Evolutionary conservation across 2,329 filamentous ascomycete genomes (phyloP), one percentile per base, ranked within the genome.

Genomic region (Purpureocillium lavendulum): DNA sequence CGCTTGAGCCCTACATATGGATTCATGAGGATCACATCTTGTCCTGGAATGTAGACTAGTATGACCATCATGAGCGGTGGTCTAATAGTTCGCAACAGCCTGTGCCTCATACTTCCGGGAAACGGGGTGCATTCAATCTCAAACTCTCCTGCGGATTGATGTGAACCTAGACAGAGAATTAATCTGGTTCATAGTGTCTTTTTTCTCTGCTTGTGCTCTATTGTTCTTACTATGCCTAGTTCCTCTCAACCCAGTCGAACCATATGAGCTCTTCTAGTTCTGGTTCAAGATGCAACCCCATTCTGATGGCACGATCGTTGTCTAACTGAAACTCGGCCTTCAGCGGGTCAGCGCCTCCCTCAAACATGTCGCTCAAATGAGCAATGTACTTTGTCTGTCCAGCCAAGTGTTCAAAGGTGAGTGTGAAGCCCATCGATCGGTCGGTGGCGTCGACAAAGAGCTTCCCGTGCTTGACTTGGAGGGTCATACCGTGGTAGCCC

Each of bases 391-490:
- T 43, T 14, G 38, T 50, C 30, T 52, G 49, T 10, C 47, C 44
- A 0, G 33, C 28, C 1, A 45, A 32, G 8, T 54, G 52, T 0
- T 46, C 24, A 29, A 59, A 49, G 0, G 31, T 40, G 0, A 54
- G 38, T 0, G 46, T 57, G 21, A 56, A 56, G 2, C 47, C 54
- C 36, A 54, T 43, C 1, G 56, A 56, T 2, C 54, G 50, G 24
- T 57, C 54, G 14, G 41, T 45, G 3, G 52, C 53, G 7, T 57
- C 51, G 5, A 58, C 45, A n/a, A 49, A 52, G 0, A 56, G 40
- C 2, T 13, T 17, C 0, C 41, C 41, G 3, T 49, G 38, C 26
- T 41, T 49, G 11, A 47, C 36, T 15, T 53, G 38, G 0, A 58
- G 45, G 0, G 11, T 39, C 36, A 59, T 43, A 2, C 28, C 35